A percentile compares a stretch with the other conserved stretches of the same genome.
These are phyloP conservation scores for Trametes gibbosa DNA, from an alignment of 768 basidiomycete species.

Conservation along the genomic window DNA sequence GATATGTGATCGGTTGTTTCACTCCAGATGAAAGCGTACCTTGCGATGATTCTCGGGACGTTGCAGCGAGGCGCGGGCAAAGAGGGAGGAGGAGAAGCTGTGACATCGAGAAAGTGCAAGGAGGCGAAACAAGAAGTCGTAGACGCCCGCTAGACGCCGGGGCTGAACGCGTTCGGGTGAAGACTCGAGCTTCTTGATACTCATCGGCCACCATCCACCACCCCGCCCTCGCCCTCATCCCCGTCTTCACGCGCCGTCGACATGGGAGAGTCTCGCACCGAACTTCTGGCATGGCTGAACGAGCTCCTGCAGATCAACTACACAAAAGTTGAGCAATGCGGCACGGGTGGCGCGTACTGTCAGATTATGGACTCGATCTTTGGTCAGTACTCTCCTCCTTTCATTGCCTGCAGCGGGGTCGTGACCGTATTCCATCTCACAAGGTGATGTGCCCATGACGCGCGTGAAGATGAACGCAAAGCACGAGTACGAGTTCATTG, in stretches of 20 bases:
- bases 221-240: constrained; percentile 10
- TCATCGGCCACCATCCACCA: constrained; percentile 25
- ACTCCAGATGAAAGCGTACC: too few relatives aligned
- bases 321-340: constrained; percentile 91
- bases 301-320: constrained; percentile 88
- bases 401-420: not conserved
- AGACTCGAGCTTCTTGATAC: constrained; percentile 15
- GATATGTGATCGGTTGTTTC: too few relatives aligned
- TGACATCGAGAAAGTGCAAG: not conserved
- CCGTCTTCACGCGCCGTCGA: constrained; percentile 14
- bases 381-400: constrained; percentile 44
- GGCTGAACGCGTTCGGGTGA: constrained; percentile 6
- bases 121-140: not conserved
- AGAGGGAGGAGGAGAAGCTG: not conserved
- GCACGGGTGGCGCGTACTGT: constrained; percentile 89
- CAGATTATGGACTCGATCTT: constrained; percentile 95
- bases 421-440: constrained; percentile 13
- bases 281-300: constrained; percentile 91
- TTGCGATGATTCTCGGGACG: not conserved
- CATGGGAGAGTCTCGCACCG: constrained; percentile 78
- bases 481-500: constrained; percentile 93
- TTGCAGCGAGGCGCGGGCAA: not conserved
- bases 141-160: constrained; percentile 9
- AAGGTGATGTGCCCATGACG: constrained; percentile 87
- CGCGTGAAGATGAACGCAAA: constrained; percentile 96